Evolutionary conservation across 306 rosid species (phyloP).

Genomic region (Quercus glauca): DNA sequence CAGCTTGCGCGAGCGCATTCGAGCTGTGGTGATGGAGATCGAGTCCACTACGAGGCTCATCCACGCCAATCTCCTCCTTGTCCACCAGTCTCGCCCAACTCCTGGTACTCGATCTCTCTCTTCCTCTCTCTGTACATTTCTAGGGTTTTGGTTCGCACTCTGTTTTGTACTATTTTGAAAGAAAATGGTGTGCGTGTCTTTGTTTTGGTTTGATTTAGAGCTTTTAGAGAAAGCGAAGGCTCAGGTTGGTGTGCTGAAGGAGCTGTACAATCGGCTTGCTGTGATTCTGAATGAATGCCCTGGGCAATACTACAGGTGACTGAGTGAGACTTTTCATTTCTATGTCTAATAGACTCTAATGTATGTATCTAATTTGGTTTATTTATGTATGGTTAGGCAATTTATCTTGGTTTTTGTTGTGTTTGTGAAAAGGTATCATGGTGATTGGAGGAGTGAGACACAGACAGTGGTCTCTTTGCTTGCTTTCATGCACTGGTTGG

Average conservation of each 20-base stretch:
- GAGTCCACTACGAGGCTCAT: slow-evolving; percentile 75
- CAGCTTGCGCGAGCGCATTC: slow-evolving; percentile 68
- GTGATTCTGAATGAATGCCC: slow-evolving; percentile 56
- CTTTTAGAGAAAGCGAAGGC: slow-evolving; percentile 75
- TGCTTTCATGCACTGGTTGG: slow-evolving; percentile 89
- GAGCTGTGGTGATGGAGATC: slow-evolving; percentile 66
- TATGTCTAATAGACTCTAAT: no score
- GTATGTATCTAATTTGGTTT: not conserved
- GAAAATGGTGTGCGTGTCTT: not conserved
- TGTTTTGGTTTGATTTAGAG: slow-evolving; percentile 34
- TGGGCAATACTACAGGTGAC: slow-evolving; percentile 70
- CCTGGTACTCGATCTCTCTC: slow-evolving; percentile 45
- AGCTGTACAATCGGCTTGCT: slow-evolving; percentile 69
- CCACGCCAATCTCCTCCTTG: slow-evolving; percentile 70
- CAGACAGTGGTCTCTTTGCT: slow-evolving; percentile 83
- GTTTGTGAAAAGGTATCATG: slow-evolving; percentile 63
- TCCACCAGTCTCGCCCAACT: slow-evolving; percentile 82
- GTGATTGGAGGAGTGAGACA: slow-evolving; percentile 92
- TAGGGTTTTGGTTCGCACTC: not conserved
- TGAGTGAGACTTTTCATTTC: not conserved
- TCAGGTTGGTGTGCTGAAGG: slow-evolving; percentile 64
- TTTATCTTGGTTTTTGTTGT: not conserved
- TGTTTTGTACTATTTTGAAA: not conserved
- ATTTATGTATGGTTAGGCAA: slow-evolving; percentile 4
- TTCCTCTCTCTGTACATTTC: not conserved